Evolutionary conservation across 2,329 filamentous ascomycete genomes (phyloP).

Genomic region (Paecilomyces dactylethromorphus): DNA sequence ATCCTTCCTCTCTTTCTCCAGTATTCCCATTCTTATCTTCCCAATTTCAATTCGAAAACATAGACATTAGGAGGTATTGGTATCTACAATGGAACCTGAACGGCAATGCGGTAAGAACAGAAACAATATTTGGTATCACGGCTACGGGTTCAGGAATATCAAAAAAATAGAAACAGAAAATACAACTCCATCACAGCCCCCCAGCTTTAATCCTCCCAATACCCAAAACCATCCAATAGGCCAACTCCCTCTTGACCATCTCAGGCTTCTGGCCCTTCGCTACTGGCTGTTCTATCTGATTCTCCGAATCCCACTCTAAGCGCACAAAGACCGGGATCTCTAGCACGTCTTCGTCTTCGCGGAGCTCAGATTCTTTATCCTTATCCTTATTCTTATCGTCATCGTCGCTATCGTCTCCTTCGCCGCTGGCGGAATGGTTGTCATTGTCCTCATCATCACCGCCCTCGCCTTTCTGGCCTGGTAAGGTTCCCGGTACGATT

Average conservation of each 20-base stretch:
- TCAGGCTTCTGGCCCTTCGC: slow-evolving; percentile 50
- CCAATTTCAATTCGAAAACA: too few relatives aligned
- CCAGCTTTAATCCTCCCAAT: slow-evolving; percentile 64
- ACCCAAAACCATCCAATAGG: slow-evolving; percentile 92
- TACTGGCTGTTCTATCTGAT: slow-evolving; percentile 33
- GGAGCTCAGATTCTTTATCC: slow-evolving; percentile 7
- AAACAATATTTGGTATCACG: not conserved
- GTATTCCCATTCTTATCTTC: not conserved
- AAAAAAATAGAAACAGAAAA: not conserved
- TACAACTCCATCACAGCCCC: not conserved
- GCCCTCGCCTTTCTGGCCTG: slow-evolving; percentile 24
- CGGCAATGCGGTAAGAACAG: not conserved
- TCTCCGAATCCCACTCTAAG: slow-evolving; percentile 76
- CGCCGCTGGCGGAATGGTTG: slow-evolving; percentile 25
- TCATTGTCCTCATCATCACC: slow-evolving; percentile 14
- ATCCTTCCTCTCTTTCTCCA: not conserved
- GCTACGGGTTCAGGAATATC: not conserved
- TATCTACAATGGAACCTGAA: not conserved
- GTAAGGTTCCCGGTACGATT: slow-evolving; percentile 58
- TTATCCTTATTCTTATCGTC: slow-evolving; percentile 20
- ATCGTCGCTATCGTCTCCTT: slow-evolving; percentile 16
- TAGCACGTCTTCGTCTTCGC: slow-evolving; percentile 57
- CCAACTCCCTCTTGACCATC: slow-evolving; percentile 77
- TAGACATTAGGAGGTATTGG: too few relatives aligned
- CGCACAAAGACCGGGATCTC: slow-evolving; percentile 94